Conservation (phyloP, 768 basidiomycete genomes). For the Gloeophyllum trabeum region DNA sequence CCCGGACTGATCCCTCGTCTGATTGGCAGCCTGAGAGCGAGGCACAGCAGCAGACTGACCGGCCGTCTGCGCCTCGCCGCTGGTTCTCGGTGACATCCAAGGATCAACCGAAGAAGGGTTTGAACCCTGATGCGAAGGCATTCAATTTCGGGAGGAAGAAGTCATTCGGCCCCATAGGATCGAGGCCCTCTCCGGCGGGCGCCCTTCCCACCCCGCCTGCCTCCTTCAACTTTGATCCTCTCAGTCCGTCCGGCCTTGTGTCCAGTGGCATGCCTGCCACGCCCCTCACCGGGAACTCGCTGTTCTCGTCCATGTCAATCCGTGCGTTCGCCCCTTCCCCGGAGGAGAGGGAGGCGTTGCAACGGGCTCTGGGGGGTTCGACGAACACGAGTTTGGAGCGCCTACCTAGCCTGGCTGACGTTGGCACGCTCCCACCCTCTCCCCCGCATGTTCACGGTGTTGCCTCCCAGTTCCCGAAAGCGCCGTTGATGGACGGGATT, state of each 20-base stretch:
- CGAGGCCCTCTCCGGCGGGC: constrained; percentile 5
- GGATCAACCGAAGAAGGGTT: constrained; percentile 47
- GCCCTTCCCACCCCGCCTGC: background rate
- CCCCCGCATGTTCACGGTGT: constrained; percentile 39
- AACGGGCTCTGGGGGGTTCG: constrained; percentile 66
- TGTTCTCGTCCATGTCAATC: constrained; percentile 29
- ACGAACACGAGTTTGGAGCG: constrained; percentile 69
- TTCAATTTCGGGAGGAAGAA: constrained; percentile 42
- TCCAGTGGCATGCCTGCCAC: constrained; percentile 1
- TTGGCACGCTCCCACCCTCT: constrained; percentile 62
- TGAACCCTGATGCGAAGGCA: constrained; percentile 82
- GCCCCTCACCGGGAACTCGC: constrained; percentile 10
- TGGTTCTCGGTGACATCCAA: constrained; percentile 35
- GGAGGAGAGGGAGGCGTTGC: constrained; percentile 76
- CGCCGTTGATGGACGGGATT: constrained; percentile 17
- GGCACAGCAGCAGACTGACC: constrained; percentile 9
- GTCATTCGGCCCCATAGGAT: constrained; percentile 9
- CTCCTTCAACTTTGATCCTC: constrained; percentile 7
- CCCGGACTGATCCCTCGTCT: background rate
- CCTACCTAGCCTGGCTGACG: constrained; percentile 68
- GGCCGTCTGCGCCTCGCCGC: constrained; percentile 26
- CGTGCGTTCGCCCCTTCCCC: constrained; percentile 85
- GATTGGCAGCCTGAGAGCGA: background rate
- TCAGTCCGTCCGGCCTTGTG: constrained; percentile 5
- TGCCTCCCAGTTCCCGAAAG: constrained; percentile 11